Percentiles rank a stretch among this genome's conserved stretches.
phyloP scores from a whole-genome alignment of 331 rosid species.

The Quercus tomentella region DNA sequence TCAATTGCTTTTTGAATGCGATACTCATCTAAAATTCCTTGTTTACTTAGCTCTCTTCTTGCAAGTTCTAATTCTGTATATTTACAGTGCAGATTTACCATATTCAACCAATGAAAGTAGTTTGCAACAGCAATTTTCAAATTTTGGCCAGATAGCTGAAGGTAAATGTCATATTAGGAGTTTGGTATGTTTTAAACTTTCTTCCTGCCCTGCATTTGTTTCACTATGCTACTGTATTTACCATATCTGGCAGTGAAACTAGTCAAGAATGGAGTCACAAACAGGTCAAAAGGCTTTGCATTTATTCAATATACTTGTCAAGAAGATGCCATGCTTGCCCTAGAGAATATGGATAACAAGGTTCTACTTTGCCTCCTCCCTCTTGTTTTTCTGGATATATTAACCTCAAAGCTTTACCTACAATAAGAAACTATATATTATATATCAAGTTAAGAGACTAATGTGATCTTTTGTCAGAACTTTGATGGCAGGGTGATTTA shows the following conservation, averaged over 20 bases:
- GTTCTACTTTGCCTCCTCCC: slow-evolving; percentile 27
- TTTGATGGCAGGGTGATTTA: slow-evolving; percentile 58
- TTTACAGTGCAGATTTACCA: slow-evolving; percentile 71
- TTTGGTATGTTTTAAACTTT: neutral
- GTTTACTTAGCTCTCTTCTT: neutral
- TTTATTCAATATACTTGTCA: slow-evolving; percentile 76
- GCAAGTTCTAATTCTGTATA: slow-evolving; percentile 3
- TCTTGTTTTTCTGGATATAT: neutral
- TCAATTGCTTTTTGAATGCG: neutral
- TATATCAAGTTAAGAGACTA: neutral
- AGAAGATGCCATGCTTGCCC: slow-evolving; percentile 79
- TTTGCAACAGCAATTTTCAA: slow-evolving; percentile 64
- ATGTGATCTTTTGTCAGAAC: slow-evolving; percentile 26
- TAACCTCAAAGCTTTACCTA: neutral
- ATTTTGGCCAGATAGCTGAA: slow-evolving; percentile 86
- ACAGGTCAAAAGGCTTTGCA: slow-evolving; percentile 70
- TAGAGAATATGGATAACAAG: slow-evolving; percentile 87
- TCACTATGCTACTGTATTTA: neutral
- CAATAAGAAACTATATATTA: neutral
- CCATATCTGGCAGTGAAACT: slow-evolving; percentile 44
- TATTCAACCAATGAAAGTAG: slow-evolving; percentile 57
- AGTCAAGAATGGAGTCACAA: slow-evolving; percentile 47
- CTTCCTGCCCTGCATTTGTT: neutral
- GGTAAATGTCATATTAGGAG: slow-evolving; percentile 30
- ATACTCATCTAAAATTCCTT: neutral